Percentiles rank a stretch among this genome's conserved stretches.
Conservation (phyloP, 768 basidiomycete genomes). For the Chalciporus sphaerocephalus region DNA sequence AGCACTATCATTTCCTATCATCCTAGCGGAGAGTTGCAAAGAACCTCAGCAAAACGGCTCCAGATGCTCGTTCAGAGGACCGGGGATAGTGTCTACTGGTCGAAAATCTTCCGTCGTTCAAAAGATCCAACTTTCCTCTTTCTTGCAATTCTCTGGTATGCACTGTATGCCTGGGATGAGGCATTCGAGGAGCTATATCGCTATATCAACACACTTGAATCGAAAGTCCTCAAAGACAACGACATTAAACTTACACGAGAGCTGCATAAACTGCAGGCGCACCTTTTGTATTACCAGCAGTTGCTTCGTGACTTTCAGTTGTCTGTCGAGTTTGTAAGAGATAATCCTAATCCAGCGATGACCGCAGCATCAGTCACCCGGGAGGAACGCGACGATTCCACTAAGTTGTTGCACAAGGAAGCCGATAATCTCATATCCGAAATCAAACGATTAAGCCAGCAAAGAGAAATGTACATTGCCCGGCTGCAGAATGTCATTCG, state of each 20-base stretch:
- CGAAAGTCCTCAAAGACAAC: slow-evolving; percentile 36
- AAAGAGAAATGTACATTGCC: slow-evolving; percentile 20
- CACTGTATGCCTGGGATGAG: slow-evolving; percentile 61
- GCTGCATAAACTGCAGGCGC: slow-evolving; percentile 52
- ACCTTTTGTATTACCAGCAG: slow-evolving; percentile 49
- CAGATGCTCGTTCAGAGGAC: slow-evolving; percentile 24
- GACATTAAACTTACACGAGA: slow-evolving; percentile 48
- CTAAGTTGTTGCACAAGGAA: slow-evolving; percentile 33
- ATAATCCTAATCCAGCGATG: slow-evolving; percentile 50
- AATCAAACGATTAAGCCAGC: slow-evolving; percentile 41
- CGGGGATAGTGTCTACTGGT: slow-evolving; percentile 35
- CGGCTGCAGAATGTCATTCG: slow-evolving; percentile 24
- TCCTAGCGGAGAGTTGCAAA: slow-evolving; percentile 10
- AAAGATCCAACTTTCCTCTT: slow-evolving; percentile 33
- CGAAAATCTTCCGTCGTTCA: slow-evolving; percentile 24
- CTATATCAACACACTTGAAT: slow-evolving; percentile 50
- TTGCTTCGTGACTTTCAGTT: slow-evolving; percentile 54
- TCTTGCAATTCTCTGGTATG: slow-evolving; percentile 51
- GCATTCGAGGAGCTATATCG: slow-evolving; percentile 46
- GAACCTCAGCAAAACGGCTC: slow-evolving; percentile 26
- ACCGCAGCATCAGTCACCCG: slow-evolving; percentile 20
- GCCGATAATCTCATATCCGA: slow-evolving; percentile 45
- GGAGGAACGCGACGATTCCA: slow-evolving; percentile 26
- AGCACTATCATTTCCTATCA: slow-evolving; percentile 37
- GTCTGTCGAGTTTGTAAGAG: slow-evolving; percentile 44